phyloP scores from a whole-genome alignment of 2,329 filamentous ascomycete species.

The Xylariaceae sp. region DNA sequence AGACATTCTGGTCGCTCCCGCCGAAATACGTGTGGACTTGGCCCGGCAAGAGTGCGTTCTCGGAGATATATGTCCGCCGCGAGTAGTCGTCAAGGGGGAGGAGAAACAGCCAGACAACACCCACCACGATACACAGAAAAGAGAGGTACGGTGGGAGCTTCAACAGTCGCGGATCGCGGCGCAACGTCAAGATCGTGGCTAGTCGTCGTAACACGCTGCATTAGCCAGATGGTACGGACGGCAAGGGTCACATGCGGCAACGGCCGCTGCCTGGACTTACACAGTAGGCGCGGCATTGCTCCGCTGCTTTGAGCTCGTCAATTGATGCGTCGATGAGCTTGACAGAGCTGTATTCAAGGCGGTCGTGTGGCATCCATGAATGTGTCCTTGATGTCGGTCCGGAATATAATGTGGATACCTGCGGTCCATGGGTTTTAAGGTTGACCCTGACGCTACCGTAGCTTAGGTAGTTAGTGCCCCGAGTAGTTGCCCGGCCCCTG shows the following conservation, averaged over 20 bases:
- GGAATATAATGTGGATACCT: neutral
- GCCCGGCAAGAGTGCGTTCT: conserved; percentile 91
- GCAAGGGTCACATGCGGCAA: neutral
- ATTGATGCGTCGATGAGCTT: conserved; percentile 12
- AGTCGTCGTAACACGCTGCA: conserved; percentile 10
- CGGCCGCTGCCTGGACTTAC: conserved; percentile 36
- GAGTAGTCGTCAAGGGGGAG: conserved; percentile 90
- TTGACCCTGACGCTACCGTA: neutral
- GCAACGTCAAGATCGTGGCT: conserved; percentile 64
- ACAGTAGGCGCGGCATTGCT: conserved; percentile 52
- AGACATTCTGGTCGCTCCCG: conserved; percentile 91
- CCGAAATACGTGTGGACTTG: conserved; percentile 98
- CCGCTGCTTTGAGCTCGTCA: conserved; percentile 13
- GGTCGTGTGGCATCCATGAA: conserved; percentile 15
- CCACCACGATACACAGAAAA: conserved; percentile 75
- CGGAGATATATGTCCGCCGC: conserved; percentile 89
- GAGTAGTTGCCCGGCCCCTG: neutral
- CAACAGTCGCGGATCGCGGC: conserved; percentile 75
- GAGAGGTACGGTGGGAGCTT: conserved; percentile 86
- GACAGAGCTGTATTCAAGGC: conserved; percentile 11
- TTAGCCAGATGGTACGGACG: conserved; percentile 16
- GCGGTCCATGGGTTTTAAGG: no score
- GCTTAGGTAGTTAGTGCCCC: no score
- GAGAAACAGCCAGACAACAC: conserved; percentile 83
- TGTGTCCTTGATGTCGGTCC: neutral